These are phyloP conservation scores for Ceratonia siliqua DNA, from an alignment of 306 rosid genomes.

Conservation along the genomic window DNA sequence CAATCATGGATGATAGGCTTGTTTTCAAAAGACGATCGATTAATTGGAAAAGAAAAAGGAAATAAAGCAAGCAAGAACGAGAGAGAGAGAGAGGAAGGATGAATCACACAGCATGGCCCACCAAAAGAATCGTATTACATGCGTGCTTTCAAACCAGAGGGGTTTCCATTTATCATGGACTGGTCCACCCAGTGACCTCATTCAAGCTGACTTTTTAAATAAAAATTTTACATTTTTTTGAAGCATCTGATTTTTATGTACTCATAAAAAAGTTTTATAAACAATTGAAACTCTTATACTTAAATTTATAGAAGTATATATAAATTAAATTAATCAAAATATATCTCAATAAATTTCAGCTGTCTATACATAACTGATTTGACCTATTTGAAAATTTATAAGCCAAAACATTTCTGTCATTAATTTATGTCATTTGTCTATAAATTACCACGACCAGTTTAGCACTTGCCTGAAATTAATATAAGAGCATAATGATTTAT, in stretches of 20 bases:
- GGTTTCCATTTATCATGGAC: neutral
- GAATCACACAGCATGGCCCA: constrained; percentile 26
- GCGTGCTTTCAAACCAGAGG: neutral
- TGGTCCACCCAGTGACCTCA: constrained; percentile 18
- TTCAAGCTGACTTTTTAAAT: neutral
- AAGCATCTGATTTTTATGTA: neutral
- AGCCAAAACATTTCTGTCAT: too few relatives aligned
- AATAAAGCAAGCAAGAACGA: neutral
- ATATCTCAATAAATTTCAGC: too few relatives aligned
- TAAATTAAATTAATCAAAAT: too few relatives aligned
- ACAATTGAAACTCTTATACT: too few relatives aligned
- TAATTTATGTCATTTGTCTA: too few relatives aligned
- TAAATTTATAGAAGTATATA: too few relatives aligned
- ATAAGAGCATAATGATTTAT: too few relatives aligned
- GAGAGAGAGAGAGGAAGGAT: neutral
- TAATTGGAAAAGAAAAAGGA: neutral
- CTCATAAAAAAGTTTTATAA: neutral
- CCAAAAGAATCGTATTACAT: constrained; percentile 27
- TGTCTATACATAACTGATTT: too few relatives aligned
- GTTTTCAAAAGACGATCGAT: constrained; percentile 25
- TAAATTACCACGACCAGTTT: neutral
- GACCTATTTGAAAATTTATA: too few relatives aligned
- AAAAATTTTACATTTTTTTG: neutral
- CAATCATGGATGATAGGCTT: constrained; percentile 39
- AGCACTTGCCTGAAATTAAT: too few relatives aligned